A percentile compares a stretch with the other conserved stretches of the same genome.
These are phyloP conservation scores for Cutaneotrichosporon mucoides DNA, from an alignment of 1,284 basidiomycete species.

Conservation along the genomic window DNA sequence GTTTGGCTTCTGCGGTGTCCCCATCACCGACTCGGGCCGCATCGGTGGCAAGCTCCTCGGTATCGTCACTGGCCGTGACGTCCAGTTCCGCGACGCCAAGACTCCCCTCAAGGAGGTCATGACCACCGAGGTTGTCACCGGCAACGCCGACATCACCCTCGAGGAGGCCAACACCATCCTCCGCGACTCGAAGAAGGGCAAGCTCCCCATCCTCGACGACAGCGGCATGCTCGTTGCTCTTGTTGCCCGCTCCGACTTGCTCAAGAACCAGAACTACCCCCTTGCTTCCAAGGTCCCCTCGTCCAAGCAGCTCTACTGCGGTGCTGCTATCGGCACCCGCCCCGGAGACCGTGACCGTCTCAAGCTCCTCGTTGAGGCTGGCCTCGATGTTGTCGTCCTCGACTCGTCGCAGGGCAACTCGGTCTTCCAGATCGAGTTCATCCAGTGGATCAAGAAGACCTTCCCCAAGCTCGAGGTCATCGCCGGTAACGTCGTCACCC, in stretches of 20 bases:
- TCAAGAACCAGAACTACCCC: constrained; percentile 98
- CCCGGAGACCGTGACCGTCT: constrained; percentile 84
- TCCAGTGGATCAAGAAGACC: constrained; percentile 85
- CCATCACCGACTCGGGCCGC: constrained; percentile 88
- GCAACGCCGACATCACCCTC: constrained; percentile 79
- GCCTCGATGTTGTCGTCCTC: constrained; percentile 89
- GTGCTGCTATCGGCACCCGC: constrained; percentile 94
- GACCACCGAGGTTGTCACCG: constrained; percentile 76
- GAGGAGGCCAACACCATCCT: constrained; percentile 90
- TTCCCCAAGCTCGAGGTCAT: constrained; percentile 86
- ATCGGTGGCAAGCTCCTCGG: constrained; percentile 89
- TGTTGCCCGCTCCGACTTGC: constrained; percentile 89
- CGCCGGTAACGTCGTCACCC: constrained; percentile 95
- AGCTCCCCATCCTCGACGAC: constrained; percentile 82
- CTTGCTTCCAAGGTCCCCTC: constrained; percentile 87
- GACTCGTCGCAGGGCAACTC: constrained; percentile 99
- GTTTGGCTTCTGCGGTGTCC: constrained; percentile 94
- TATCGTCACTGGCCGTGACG: constrained; percentile 93
- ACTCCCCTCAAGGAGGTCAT: constrained; percentile 80
- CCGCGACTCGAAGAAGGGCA: constrained; percentile 96
- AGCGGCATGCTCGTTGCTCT: constrained; percentile 75
- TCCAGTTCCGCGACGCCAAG: constrained; percentile 78
- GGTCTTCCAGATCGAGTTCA: constrained; percentile 89
- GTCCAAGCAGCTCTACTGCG: constrained; percentile 94
- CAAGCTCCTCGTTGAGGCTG: constrained; percentile 80